Base-by-base conservation (phyloP, 495 filamentous ascomycete species). In the Aspergillus ellipticus region DNA sequence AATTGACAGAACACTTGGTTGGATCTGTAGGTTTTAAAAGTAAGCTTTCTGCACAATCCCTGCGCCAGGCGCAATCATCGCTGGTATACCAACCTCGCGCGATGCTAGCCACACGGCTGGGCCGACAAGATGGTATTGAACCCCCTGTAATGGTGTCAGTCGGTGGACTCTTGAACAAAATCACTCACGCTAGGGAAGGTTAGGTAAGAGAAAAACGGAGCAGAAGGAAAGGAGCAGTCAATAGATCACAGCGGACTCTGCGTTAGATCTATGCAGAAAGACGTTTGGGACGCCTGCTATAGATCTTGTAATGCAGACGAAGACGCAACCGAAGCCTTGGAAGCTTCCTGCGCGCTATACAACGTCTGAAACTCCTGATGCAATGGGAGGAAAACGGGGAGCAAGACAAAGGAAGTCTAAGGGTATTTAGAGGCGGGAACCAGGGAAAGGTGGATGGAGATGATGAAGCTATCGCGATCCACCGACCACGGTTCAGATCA, bases 401-500 rank as follows among this genome's bases (percentile, higher is more conserved):
- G 56, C 53, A 68, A 62, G 56, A 53, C 62, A 60, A 64, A 56
- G 61, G 61, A 63, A 51, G 56, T 47, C 45, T 60, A 68, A n/a
- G 60, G 69, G 65, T 66, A 59, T 65, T 65, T 67, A 65, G 62
- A 60, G 55, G 60, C 62, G 61, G 62, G 60, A 68, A 65, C 62
- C 62, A 63, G 48, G 62, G 62, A 57, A 67, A 60, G 53, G 61
- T 55, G 49, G 61, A 63, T 63, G 60, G 60, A 60, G 62, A 54
- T 56, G 62, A 39, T 68, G 65, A 68, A 60, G 65, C 68, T 63
- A 68, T 69, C 66, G 57, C 61, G 71, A 74, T 72, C 71, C 66
- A 70, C 62, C 62, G 63, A 56, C 66, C 70, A 69, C 65, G 71
- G 67, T 66, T 69, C 67, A 58, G 64, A 72, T 76, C 74, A 76